Percentiles rank a stretch among this genome's conserved stretches.
Evolutionary conservation across 768 basidiomycete species (phyloP).

Genomic region (Collybia nuda): DNA sequence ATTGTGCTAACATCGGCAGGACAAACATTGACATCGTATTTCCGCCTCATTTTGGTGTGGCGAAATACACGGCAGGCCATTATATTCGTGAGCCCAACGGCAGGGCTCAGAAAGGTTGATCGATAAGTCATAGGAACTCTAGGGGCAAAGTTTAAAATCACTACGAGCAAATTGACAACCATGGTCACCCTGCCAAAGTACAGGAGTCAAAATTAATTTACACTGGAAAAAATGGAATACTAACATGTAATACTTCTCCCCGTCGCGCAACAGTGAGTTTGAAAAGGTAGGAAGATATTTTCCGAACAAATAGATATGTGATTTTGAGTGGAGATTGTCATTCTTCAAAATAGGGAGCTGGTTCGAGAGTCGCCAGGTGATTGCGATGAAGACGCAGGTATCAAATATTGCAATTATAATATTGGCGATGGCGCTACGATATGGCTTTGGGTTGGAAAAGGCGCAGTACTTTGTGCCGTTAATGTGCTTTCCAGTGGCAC

Average conservation of each 20-base stretch:
- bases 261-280: not conserved
- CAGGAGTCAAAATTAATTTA: not conserved
- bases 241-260: conserved; percentile 1
- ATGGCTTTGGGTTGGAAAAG: not conserved
- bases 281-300: not conserved
- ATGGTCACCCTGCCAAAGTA: not conserved
- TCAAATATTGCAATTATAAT: not conserved
- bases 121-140: not conserved
- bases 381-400: not conserved
- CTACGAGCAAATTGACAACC: not conserved
- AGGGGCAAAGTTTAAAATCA: not conserved
- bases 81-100: not conserved
- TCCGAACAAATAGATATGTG: not conserved
- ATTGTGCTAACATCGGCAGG: not conserved
- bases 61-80: not conserved
- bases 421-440: not conserved
- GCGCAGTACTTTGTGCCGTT: not conserved
- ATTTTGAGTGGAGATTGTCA: not conserved
- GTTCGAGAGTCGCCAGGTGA: not conserved
- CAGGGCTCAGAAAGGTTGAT: not conserved
- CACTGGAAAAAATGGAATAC: not conserved
- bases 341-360: not conserved
- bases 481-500: not conserved
- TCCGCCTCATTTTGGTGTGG: not conserved
- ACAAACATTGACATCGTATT: not conserved